Conservation (phyloP, 2,329 filamentous ascomycete genomes). For the Magnaporthiopsis poae region DNA sequence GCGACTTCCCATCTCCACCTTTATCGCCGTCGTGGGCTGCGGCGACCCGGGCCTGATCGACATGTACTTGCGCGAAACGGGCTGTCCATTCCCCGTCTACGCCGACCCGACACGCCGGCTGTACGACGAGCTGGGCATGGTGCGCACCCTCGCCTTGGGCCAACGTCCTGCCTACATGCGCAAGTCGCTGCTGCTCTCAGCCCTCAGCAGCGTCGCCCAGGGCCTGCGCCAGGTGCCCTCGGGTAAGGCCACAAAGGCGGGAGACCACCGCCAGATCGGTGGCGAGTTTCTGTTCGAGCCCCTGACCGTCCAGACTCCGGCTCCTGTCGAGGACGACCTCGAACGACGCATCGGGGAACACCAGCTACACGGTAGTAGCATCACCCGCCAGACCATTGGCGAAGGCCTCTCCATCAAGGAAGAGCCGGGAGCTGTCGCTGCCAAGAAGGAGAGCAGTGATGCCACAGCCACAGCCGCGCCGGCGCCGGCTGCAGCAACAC, state of each 20-base stretch:
- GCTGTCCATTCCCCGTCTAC: slow-evolving; percentile 65
- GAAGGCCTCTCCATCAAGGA: slow-evolving; percentile 8
- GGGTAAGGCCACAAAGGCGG: slow-evolving; percentile 52
- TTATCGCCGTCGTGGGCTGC: slow-evolving; percentile 62
- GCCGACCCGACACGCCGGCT: slow-evolving; percentile 60
- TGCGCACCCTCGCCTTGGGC: slow-evolving; percentile 52
- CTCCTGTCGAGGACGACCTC: slow-evolving; percentile 16
- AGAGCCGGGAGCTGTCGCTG: background rate
- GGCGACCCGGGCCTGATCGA: slow-evolving; percentile 59
- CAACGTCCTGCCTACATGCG: slow-evolving; percentile 54
- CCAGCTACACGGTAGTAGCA: slow-evolving; percentile 2
- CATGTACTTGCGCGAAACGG: slow-evolving; percentile 52
- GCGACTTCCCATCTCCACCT: slow-evolving; percentile 44
- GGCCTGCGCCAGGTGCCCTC: slow-evolving; percentile 46
- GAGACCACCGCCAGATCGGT: slow-evolving; percentile 59
- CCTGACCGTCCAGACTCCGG: slow-evolving; percentile 31
- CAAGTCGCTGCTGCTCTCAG: slow-evolving; percentile 40
- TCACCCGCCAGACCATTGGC: slow-evolving; percentile 7
- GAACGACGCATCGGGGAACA: slow-evolving; percentile 21
- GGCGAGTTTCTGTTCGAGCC: slow-evolving; percentile 72
- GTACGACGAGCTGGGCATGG: slow-evolving; percentile 60
- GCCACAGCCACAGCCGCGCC: slow-evolving; percentile 3
- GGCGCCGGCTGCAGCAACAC: background rate
- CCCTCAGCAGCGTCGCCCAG: slow-evolving; percentile 46
- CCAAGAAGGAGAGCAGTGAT: background rate